Evolutionary conservation across 1,284 basidiomycete genomes (phyloP).

Genomic region (Macrocybe sp.): DNA sequence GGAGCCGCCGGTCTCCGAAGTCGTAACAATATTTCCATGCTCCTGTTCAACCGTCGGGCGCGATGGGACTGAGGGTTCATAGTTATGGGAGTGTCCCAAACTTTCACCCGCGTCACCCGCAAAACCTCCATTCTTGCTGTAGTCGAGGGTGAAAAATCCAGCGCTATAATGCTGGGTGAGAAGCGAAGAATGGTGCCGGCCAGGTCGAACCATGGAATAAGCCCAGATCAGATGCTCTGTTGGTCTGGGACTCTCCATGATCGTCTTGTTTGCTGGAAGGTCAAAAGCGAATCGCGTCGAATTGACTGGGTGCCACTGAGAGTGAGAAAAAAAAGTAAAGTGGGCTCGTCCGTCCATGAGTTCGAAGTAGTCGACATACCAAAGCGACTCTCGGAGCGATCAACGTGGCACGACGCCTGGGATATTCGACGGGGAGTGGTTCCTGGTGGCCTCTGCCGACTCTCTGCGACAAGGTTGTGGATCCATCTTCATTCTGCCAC

Average conservation of each 20-base stretch:
- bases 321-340: not conserved
- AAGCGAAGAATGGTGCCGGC: constrained; percentile 27
- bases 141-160: constrained; percentile 40
- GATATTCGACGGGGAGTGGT: constrained; percentile 26
- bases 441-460: constrained; percentile 28
- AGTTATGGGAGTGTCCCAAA: constrained; percentile 8
- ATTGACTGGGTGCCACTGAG: constrained; percentile 26
- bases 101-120: no score
- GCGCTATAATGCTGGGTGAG: constrained; percentile 43
- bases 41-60: constrained; percentile 7
- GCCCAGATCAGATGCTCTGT: constrained; percentile 53
- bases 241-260: constrained; percentile 22
- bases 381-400: constrained; percentile 26
- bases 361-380: constrained; percentile 17
- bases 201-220: constrained; percentile 40
- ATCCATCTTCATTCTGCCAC: constrained; percentile 44
- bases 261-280: constrained; percentile 34
- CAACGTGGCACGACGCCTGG: constrained; percentile 30
- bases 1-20: constrained; percentile 1
- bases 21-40: not conserved
- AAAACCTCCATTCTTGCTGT: constrained; percentile 31
- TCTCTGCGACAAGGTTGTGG: constrained; percentile 34
- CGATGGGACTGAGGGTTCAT: not conserved
- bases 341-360: not conserved
- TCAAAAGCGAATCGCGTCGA: constrained; percentile 34